These are phyloP conservation scores for Tetrahymena thermophila DNA, from an alignment of 73 alveolate genomes.

Conservation along the genomic window DNA sequence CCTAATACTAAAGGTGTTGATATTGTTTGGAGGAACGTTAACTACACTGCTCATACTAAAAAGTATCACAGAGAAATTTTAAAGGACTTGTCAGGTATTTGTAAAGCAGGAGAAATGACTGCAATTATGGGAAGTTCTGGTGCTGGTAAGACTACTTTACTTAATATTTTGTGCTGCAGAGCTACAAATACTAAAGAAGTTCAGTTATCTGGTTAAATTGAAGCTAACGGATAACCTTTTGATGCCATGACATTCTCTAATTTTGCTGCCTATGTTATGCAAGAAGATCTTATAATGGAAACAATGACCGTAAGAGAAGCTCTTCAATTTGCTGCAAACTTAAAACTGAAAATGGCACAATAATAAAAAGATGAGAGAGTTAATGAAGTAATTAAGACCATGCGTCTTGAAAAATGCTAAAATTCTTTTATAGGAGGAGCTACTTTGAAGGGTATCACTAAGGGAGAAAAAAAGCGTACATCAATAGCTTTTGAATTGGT, in stretches of 20 bases:
- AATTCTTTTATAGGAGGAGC: slow-evolving; percentile 34
- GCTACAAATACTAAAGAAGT: background rate
- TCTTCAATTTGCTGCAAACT: slow-evolving; percentile 46
- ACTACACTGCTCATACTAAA: background rate
- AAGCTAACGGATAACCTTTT: slow-evolving; percentile 14
- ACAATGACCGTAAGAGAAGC: slow-evolving; percentile 36
- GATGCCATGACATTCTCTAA: slow-evolving; percentile 44
- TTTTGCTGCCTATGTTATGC: slow-evolving; percentile 75
- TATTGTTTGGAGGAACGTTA: background rate
- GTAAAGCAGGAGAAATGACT: slow-evolving; percentile 26
- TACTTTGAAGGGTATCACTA: slow-evolving; percentile 28
- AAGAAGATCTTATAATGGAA: slow-evolving; percentile 43
- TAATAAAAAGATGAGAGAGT: background rate
- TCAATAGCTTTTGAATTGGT: slow-evolving; percentile 56
- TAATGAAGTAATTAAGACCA: slow-evolving; percentile 8
- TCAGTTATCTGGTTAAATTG: background rate
- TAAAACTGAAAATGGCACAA: slow-evolving; percentile 19
- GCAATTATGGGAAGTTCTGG: slow-evolving; percentile 53
- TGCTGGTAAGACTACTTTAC: slow-evolving; percentile 49
- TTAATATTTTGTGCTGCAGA: slow-evolving; percentile 32
- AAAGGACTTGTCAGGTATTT: slow-evolving; percentile 5
- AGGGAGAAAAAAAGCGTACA: slow-evolving; percentile 50
- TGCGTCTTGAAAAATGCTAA: slow-evolving; percentile 32
- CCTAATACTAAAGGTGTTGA: background rate
- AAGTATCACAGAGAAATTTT: background rate